Base-by-base conservation (phyloP, 169 alveolate species). In the Plasmodium cynomolgi region DNA sequence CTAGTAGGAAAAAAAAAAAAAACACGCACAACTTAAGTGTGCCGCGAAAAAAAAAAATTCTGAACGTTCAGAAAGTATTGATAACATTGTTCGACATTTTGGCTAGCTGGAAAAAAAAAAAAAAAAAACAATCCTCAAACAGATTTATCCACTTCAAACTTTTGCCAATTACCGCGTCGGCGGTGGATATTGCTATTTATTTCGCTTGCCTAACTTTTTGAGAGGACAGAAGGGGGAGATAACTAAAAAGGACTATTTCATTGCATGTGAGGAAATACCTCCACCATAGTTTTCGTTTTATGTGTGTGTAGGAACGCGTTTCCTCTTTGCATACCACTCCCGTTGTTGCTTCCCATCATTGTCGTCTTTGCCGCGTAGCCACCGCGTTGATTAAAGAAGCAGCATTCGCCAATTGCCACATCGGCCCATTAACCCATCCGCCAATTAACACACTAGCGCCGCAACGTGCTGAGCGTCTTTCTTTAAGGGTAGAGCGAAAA, bases 61-160 rank as follows among this genome's bases (percentile, higher is more conserved):
- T 83, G 91, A 83, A 83, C 77, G 91, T 83, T 83, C 91, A 83
- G 44, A 58, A 83, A 33, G 73, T 83, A 31, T 83, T 58, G 31
- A 83, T 31, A 82, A 26, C 90, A 26, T 54, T 82, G 73, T 82
- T 82, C 23, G 15, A 58, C 58, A 81, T 26, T 37, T 39, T 79
- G 54, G 77, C 39, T 68, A 68, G 77, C 37, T 79, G 29, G 34
- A 82, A 82, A 41, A 82, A 50, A 82, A 26, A 82, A 81, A 81
- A 47, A 44, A 2, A 17, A 44, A 23, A 33, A 44, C 1, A 81
- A 82, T 31, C 50, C 37, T 17, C 33, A 81, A 37, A 34, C 34
- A 17, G 15, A 17, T 77, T 77, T 44, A 31, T 23, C 50, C 58
- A 77, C 33, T 77, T 77, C 58, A 3, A 26, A 37, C 29, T 77